Conservation (phyloP, 768 basidiomycete species). For the Russula vinacea region DNA sequence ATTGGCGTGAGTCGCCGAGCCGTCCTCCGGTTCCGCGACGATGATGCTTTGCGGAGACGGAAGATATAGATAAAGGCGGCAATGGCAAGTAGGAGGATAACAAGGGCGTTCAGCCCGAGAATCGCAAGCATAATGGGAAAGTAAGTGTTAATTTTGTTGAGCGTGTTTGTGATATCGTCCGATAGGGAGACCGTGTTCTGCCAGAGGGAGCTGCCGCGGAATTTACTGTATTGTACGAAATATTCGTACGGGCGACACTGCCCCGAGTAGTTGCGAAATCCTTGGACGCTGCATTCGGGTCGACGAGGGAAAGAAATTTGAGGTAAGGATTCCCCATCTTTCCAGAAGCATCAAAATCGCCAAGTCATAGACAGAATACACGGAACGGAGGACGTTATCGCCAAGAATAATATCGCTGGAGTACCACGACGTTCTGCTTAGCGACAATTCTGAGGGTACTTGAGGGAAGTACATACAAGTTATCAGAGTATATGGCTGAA, state of each 20-base stretch:
- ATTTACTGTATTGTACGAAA: slow-evolving; percentile 57
- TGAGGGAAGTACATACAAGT: slow-evolving; percentile 46
- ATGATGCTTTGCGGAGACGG: slow-evolving; percentile 42
- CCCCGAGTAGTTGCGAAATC: slow-evolving; percentile 71
- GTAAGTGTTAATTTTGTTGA: slow-evolving; percentile 61
- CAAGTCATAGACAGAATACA: slow-evolving; percentile 83
- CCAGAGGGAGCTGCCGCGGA: slow-evolving; percentile 40
- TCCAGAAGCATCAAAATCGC: slow-evolving; percentile 64
- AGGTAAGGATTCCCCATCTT: slow-evolving; percentile 75
- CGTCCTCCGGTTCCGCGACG: slow-evolving; percentile 37
- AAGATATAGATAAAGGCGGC: slow-evolving; percentile 54
- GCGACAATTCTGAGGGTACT: neutral
- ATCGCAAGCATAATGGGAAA: slow-evolving; percentile 73
- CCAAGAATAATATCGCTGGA: slow-evolving; percentile 78
- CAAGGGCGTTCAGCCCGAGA: slow-evolving; percentile 73
- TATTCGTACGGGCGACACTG: slow-evolving; percentile 58
- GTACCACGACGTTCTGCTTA: slow-evolving; percentile 18
- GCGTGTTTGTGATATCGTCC: slow-evolving; percentile 52
- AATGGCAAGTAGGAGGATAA: slow-evolving; percentile 55
- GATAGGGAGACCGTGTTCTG: slow-evolving; percentile 53
- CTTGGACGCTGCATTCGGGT: slow-evolving; percentile 64
- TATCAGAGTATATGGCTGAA: slow-evolving; percentile 49
- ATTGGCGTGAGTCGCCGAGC: slow-evolving; percentile 53
- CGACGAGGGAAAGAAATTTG: slow-evolving; percentile 64
- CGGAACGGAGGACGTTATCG: slow-evolving; percentile 77